Base-by-base conservation (phyloP, 2,329 filamentous ascomycete species). In the Epichloe sylvatica region DNA sequence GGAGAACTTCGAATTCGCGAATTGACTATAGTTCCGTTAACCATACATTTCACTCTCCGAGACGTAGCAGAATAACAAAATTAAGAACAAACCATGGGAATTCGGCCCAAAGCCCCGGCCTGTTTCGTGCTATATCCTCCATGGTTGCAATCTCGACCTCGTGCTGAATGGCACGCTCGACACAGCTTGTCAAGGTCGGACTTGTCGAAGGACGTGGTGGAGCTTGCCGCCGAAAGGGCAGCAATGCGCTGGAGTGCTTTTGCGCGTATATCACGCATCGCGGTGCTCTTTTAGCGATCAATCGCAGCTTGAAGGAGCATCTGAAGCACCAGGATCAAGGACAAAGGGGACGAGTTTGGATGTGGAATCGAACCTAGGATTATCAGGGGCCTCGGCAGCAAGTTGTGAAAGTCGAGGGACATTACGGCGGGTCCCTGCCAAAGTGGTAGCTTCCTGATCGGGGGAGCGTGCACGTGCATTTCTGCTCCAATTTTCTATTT, bases 1-100 rank as follows among this genome's bases (percentile, higher is more conserved):
- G 70, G 25, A 98, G 76, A 48, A 94, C 86, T 65, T 98, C 91
- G 57, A 95, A 83, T 72, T 98, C 94, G 60, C 86, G 83, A 49
- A 90, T 80, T 48, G 83, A 86, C 88, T 94, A 63, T 21, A 39
- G 19, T 47, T 51, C 34, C 45, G 50, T 62, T 56, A 62, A 40
- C 19, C 33, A 45, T 42, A 33, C 15, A 36, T 33, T 30, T 34
- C 30, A 25, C 34, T 38, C 13, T 12, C 17, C 15, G 4, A 37
- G 30, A n/a, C 12, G 25, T n/a, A 19, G 45, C 35, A 15, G 8
- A 30, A 13, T 7, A 21, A 40, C 12, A 13, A 36, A 0, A 5
- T 13, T 4, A 25, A 30, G 38, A 30, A 30, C 64, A 55, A 69
- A 83, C 80, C 80, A 83, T 83, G 12, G 80, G 79, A 49, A 77